Evolutionary conservation across 148 eudicot genomes (phyloP).

Genomic region (Camellia granthamiana): DNA sequence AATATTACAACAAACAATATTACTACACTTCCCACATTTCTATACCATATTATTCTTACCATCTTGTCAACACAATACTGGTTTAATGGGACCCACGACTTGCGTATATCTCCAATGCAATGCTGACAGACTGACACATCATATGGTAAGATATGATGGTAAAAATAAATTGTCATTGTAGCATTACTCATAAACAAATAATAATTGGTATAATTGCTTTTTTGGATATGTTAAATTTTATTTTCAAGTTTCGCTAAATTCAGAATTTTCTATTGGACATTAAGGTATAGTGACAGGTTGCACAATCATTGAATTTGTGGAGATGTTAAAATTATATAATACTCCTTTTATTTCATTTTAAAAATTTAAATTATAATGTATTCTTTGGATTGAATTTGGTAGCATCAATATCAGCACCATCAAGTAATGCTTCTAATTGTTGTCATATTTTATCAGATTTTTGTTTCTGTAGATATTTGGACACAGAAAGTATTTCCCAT

Average conservation of each 20-base stretch:
- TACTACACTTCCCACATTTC: no score
- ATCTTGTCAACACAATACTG: no score
- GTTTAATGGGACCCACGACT: no score
- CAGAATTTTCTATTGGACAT: not conserved
- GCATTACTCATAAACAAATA: no score
- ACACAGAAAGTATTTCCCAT: conserved; percentile 61
- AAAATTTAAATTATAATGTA: not conserved
- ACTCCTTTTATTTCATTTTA: not conserved
- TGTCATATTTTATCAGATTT: conserved; percentile 26
- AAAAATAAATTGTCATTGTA: no score
- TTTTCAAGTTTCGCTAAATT: not conserved
- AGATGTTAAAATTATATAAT: not conserved
- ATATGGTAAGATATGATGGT: no score
- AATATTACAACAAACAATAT: no score
- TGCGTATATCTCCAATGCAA: no score
- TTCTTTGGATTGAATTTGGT: conserved; percentile 5
- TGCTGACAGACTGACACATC: no score
- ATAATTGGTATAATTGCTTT: no score
- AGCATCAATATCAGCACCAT: conserved; percentile 1
- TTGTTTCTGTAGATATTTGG: conserved; percentile 65
- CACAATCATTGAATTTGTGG: not conserved
- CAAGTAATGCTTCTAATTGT: conserved; percentile 23
- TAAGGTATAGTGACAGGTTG: not conserved
- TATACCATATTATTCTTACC: no score
- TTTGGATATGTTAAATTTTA: not conserved